Evolutionary conservation across 257 asterid species (phyloP).

Genomic region (Nicotiana obtusifolia): DNA sequence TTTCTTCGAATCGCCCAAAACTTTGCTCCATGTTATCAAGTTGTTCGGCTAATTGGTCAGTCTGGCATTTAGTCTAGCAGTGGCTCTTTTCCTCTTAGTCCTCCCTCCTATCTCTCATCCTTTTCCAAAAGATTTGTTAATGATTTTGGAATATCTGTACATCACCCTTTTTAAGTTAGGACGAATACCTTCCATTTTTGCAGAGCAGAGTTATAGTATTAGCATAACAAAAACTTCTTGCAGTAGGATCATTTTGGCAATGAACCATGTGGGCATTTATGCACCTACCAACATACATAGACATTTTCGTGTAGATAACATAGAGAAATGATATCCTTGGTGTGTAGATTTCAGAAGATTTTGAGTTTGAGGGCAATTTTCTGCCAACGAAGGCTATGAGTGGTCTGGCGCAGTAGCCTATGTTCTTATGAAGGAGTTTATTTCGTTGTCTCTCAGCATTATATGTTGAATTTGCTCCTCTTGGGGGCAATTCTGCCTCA

Average conservation of each 20-base stretch:
- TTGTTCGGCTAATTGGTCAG: neutral
- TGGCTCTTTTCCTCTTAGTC: no score
- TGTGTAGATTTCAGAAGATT: neutral
- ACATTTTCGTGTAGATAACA: neutral
- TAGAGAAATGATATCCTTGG: neutral
- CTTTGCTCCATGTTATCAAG: neutral
- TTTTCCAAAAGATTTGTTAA: neutral
- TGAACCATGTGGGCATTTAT: neutral
- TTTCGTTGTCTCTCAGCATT: neutral
- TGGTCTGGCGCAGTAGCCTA: neutral
- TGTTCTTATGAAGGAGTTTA: neutral
- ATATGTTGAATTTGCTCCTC: neutral
- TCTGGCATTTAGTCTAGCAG: no score
- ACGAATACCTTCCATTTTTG: neutral
- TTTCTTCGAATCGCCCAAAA: no score
- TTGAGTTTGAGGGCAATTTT: neutral
- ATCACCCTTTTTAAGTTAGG: neutral
- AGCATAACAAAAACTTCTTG: no score
- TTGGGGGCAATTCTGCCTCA: neutral
- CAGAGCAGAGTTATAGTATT: neutral
- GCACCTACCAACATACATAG: neutral
- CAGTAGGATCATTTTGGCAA: neutral
- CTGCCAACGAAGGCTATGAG: neutral
- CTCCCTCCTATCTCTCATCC: no score
- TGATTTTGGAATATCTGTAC: neutral